A percentile compares a stretch with the other conserved stretches of the same genome.
Conservation (phyloP, 352 stramenopile genomes). For the Globisporangium cystogenes region DNA sequence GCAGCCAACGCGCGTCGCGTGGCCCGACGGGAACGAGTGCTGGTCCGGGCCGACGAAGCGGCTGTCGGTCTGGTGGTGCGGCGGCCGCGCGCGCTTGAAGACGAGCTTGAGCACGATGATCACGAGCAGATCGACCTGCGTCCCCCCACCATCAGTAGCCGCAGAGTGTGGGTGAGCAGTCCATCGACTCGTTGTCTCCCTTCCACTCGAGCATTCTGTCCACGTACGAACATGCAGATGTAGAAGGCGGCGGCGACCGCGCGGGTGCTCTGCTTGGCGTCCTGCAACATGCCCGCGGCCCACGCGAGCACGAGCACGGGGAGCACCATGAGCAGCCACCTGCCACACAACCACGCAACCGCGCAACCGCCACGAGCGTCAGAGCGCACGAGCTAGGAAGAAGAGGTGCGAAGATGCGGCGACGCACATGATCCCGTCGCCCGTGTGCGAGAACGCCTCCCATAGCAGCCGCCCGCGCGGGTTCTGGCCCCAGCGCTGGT, state of each 20-base stretch:
- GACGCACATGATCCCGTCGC: constrained; percentile 79
- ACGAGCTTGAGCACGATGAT: constrained; percentile 77
- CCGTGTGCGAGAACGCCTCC: constrained; percentile 77
- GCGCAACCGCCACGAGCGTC: too few species aligned
- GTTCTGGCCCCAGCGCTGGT: constrained; percentile 56
- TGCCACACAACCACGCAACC: constrained; percentile 9
- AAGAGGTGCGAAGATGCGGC: not conserved
- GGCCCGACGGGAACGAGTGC: constrained; percentile 83
- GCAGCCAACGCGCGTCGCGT: constrained; percentile 72
- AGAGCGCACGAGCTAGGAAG: not conserved
- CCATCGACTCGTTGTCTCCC: too few species aligned
- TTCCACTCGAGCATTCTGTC: too few species aligned
- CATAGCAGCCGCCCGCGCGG: constrained; percentile 41
- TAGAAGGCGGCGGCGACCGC: constrained; percentile 35
- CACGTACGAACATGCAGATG: constrained; percentile 38
- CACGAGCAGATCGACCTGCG: constrained; percentile 62
- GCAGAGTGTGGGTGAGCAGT: not conserved
- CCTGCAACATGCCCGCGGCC: constrained; percentile 22
- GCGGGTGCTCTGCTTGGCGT: constrained; percentile 20
- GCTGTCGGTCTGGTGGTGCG: constrained; percentile 65
- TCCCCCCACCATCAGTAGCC: not conserved
- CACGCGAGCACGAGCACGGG: constrained; percentile 33
- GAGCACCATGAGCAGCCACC: constrained; percentile 54
- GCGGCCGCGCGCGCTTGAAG: constrained; percentile 65
- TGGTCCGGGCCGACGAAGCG: constrained; percentile 80